Evolutionary conservation across 1,284 basidiomycete species (phyloP).

Genomic region (Ustilago sp.): DNA sequence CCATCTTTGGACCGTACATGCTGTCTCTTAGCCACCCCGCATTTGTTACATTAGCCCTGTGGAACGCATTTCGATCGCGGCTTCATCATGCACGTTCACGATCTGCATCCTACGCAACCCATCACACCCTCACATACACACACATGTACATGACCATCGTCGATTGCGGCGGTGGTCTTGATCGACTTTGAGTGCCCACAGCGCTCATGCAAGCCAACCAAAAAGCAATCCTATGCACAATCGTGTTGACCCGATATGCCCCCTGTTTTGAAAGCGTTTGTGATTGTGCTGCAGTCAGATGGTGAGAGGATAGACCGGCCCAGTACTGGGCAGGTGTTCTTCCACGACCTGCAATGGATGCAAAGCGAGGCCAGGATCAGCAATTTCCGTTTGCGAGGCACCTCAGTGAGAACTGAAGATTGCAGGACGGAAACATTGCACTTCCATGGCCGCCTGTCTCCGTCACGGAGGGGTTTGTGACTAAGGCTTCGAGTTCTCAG

Average conservation of each 20-base stretch:
- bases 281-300: not conserved
- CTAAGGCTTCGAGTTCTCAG: no score
- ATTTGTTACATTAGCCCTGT: slow-evolving; percentile 49
- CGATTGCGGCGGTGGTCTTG: slow-evolving; percentile 8
- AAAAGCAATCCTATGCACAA: slow-evolving; percentile 48
- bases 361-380: no score
- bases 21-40: slow-evolving; percentile 17
- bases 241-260: slow-evolving; percentile 24
- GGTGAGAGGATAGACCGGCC: not conserved
- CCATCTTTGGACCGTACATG: slow-evolving; percentile 1
- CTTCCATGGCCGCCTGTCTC: not conserved
- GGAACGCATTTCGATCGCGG: slow-evolving; percentile 26
- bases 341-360: no score
- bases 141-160: slow-evolving; percentile 9
- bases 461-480: not conserved
- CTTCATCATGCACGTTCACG: slow-evolving; percentile 6
- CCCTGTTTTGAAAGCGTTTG: not conserved
- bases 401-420: no score
- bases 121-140: slow-evolving; percentile 8
- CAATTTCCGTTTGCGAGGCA: not conserved
- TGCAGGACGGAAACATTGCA: not conserved
- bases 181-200: slow-evolving; percentile 9
- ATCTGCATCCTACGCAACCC: slow-evolving; percentile 30
- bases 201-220: slow-evolving; percentile 25
- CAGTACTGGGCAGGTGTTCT: not conserved